Evolutionary conservation across 257 asterid species (phyloP), one percentile per base, ranked within the genome.

Genomic region (Scutellaria minor): DNA sequence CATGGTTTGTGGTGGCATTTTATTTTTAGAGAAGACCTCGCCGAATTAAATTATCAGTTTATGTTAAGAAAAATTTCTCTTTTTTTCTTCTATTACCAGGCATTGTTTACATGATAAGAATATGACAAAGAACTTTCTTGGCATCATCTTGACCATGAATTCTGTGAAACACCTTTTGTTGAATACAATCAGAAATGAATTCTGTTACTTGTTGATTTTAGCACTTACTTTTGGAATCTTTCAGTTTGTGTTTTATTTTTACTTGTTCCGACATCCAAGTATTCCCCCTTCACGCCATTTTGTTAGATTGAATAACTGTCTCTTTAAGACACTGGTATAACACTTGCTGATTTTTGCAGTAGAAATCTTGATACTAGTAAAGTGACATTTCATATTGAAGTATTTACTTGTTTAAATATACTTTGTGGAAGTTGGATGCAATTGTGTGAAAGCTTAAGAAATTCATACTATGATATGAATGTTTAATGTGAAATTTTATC

Each of bases 391-490:
- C 37, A 31, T 31, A 31, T 31, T 31, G 5, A 18, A 74, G 31
- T 47, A n/a, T 24, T 24, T 24, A 24, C 27, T 1, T 6, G 47
- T 44, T 44, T 9, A 44, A 44, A 44, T 44, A 44, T 2, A 6
- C 11, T 44, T 7, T 44, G 2, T 2, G 6, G 37, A 44, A 48
- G 39, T 40, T 20, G 20, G 63, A 40, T 40, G 50, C 15, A 35
- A 18, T 12, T 27, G 58, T 13, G 5, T 67, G 62, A 13, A n/a
- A 42, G 47, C 45, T 48, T 73, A 14, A 15, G 9, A 18, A 24
- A 27, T 74, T 52, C 72, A 24, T 10, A 35, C 11, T 11, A 56
- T 47, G 72, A 61, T 72, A 68, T 48, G 35, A 18, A 27, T 47
- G 42, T 18, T 56, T 42, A 51, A 67, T 66, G 59, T 42, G 13